These are phyloP conservation scores for Arabidopsis hybrid DNA, from an alignment of 441 rosid genomes.

Conservation along the genomic window DNA sequence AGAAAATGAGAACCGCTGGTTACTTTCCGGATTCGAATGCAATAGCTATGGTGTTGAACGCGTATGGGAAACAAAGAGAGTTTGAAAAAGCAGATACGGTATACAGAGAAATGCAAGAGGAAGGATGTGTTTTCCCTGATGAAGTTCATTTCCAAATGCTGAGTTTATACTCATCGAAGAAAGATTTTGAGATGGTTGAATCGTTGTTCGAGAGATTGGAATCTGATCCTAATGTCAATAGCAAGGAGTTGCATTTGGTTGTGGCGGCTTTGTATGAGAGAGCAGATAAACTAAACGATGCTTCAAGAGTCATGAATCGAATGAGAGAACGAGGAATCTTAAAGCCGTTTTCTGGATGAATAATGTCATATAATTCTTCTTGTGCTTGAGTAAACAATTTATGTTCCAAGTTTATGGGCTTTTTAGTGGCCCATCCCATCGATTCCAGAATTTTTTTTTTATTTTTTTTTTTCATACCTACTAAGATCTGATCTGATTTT, in stretches of 20 bases:
- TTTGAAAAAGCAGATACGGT: constrained; percentile 72
- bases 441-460: constrained; percentile 18
- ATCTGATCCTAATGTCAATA: constrained; percentile 76
- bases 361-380: not conserved
- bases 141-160: constrained; percentile 96
- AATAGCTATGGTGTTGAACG: constrained; percentile 81
- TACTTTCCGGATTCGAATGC: constrained; percentile 73
- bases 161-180: constrained; percentile 78
- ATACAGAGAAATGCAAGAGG: constrained; percentile 80
- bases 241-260: constrained; percentile 84
- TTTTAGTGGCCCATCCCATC: constrained; percentile 33
- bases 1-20: constrained; percentile 84
- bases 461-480: not conserved
- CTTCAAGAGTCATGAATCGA: constrained; percentile 74
- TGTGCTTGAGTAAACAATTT: constrained; percentile 13
- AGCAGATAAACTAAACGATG: constrained; percentile 70
- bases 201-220: constrained; percentile 69
- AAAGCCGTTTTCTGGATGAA: constrained; percentile 42
- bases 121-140: constrained; percentile 77
- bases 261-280: constrained; percentile 80
- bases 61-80: constrained; percentile 78
- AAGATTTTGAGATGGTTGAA: constrained; percentile 66
- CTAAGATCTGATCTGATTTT: constrained; percentile 41
- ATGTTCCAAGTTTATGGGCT: constrained; percentile 20
- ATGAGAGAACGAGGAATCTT: constrained; percentile 50